Evolutionary conservation across 768 basidiomycete species (phyloP), one percentile per base, ranked within the genome.

Genomic region (Pulveroboletus frians): DNA sequence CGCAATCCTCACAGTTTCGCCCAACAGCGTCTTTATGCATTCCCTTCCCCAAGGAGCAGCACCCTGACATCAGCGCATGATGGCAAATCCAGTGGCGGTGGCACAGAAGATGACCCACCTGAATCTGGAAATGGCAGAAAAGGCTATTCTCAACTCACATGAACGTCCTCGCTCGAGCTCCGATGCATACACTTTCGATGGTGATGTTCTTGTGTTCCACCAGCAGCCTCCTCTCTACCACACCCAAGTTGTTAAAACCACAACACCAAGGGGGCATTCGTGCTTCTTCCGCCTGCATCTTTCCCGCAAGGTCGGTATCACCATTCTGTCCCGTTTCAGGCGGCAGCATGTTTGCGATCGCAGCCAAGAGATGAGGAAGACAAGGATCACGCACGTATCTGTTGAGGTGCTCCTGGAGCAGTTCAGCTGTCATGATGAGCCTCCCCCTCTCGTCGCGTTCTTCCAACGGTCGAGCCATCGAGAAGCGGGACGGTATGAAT

Each of bases 11-110:
- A 56, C 14, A 0, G 29, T 60, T 31, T 59, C 58, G 6, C 60
- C 49, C 5, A 59, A 39, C 44, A 59, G 3, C 14, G 29, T 46
- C 23, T 42, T 46, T 1, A 60, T 57, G 30, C 46, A 49, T 36
- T 57, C 54, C 32, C 56, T 54, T 23, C 58, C 58, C 58, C 58
- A 60, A 9, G 54, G 58, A 13, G 54, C 51, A 14, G 54, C 49
- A 7, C 58, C 58, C 58, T 59, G 20, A 31, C 34, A 43, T 41
- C 6, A 26, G 17, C 10, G 32, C 3, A n/a, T 1, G 14, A 44
- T 4, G 46, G 14, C n/a, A 35, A 8, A 2, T 13, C 9, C 15
- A 30, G 23, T 8, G 9, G 40, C 30, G 15, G 10, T 17, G 4
- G 13, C 27, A 21, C 21, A 1, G 5, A 18, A 27, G 31, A 32